Evolutionary conservation across 176 grass and related monocot genomes (phyloP).

Genomic region (Oryza nivara): DNA sequence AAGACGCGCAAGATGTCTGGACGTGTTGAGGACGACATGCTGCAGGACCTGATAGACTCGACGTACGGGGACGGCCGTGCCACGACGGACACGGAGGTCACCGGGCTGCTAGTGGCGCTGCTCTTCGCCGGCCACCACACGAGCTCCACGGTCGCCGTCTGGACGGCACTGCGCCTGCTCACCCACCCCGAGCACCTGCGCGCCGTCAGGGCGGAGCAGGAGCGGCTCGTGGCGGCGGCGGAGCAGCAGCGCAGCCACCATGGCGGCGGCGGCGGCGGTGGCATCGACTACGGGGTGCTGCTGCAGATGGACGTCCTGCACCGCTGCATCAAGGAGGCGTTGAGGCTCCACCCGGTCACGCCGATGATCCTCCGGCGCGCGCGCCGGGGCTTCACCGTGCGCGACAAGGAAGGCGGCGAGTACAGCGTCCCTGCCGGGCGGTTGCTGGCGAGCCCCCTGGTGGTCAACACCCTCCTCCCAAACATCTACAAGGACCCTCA

Average conservation of each 20-base stretch:
- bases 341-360: conserved; percentile 46
- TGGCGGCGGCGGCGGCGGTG: not conserved
- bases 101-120: conserved; percentile 47
- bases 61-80: conserved; percentile 52
- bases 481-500: conserved; percentile 45
- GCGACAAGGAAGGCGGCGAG: conserved; percentile 36
- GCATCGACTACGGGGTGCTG: conserved; percentile 43
- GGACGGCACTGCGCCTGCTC: conserved; percentile 50
- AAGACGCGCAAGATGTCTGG: conserved; percentile 30
- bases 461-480: conserved; percentile 41
- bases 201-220: conserved; percentile 48
- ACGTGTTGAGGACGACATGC: conserved; percentile 47
- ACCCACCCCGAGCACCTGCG: conserved; percentile 22
- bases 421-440: conserved; percentile 49
- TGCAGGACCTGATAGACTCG: conserved; percentile 56
- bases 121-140: conserved; percentile 61
- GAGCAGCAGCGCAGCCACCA: not conserved
- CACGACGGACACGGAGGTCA: conserved; percentile 53
- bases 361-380: conserved; percentile 47
- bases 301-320: conserved; percentile 55
- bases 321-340: conserved; percentile 57
- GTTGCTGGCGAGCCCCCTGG: conserved; percentile 46
- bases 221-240: conserved; percentile 23
- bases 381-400: conserved; percentile 44
- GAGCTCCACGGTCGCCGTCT: conserved; percentile 40